Conservation (phyloP, 2,329 filamentous ascomycete genomes). For the Endothia cerciana region DNA sequence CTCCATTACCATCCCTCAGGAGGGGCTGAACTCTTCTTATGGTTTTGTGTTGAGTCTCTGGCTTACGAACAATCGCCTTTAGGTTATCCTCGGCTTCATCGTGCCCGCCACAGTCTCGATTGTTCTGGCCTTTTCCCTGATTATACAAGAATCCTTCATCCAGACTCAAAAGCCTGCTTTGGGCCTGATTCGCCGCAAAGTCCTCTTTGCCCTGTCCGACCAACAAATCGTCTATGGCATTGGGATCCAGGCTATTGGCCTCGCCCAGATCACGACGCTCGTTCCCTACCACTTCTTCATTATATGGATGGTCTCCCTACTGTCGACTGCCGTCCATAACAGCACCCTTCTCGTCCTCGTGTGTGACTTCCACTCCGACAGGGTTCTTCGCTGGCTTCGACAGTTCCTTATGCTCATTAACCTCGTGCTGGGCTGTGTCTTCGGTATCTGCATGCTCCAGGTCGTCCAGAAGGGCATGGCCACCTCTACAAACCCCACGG, state of each 20-base stretch:
- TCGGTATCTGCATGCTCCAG: slow-evolving; percentile 60
- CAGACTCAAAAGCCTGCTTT: slow-evolving; percentile 18
- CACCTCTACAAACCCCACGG: slow-evolving; percentile 56
- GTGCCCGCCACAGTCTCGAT: slow-evolving; percentile 26
- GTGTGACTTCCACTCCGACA: slow-evolving; percentile 68
- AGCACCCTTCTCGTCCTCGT: slow-evolving; percentile 67
- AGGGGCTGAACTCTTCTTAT: not conserved
- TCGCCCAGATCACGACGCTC: slow-evolving; percentile 61
- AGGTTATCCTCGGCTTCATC: slow-evolving; percentile 29
- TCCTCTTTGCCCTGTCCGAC: slow-evolving; percentile 68
- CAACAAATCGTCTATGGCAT: slow-evolving; percentile 72
- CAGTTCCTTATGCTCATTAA: slow-evolving; percentile 70
- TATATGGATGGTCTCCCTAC: slow-evolving; percentile 64
- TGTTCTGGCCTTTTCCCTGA: slow-evolving; percentile 25
- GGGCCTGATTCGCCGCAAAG: slow-evolving; percentile 52
- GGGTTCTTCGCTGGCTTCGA: slow-evolving; percentile 68
- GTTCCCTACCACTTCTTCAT: slow-evolving; percentile 73
- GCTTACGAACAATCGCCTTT: not conserved
- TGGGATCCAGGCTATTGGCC: slow-evolving; percentile 66
- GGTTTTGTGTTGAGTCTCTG: not conserved
- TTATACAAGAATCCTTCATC: slow-evolving; percentile 28
- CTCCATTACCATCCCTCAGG: not conserved
- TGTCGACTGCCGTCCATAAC: slow-evolving; percentile 69
- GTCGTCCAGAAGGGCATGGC: slow-evolving; percentile 54
- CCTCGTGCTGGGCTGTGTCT: slow-evolving; percentile 59